Base-by-base conservation (phyloP, 2,329 filamentous ascomycete genomes). In the Calonectria henricotiae region DNA sequence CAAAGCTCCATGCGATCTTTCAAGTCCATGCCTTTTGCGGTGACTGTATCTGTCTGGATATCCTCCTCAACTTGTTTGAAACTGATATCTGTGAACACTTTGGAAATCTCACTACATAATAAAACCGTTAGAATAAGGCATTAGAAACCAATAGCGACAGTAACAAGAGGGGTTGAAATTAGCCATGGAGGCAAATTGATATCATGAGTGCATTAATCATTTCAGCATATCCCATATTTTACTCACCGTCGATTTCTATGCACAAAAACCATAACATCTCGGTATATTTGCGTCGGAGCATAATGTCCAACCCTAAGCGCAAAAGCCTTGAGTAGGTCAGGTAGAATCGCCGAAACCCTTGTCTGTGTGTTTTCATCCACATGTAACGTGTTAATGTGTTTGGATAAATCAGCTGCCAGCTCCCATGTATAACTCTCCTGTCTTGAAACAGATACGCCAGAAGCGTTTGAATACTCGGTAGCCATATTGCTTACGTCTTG, bases 221-320 rank as follows among this genome's bases (percentile, higher is more conserved):
- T n/a, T 3, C 2, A 6, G 6, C 23, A 5, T 5, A n/a, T 9
- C n/a, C 23, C 3, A 4, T 17, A 20, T 4, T 65, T 23, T n/a
- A 32, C 65, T 63, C 12, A 62, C 65, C 58, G 7, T 25, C 58
- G 32, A 58, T 68, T 11, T n/a, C 4, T 63, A 20, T 68, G 58
- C 4, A 68, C 58, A 30, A 62, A 63, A 2, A 13, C 23, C 54
- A 69, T 66, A 15, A 54, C 30, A 25, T 69, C 67, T 32, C 62
- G 54, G 25, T 66, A 46, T 35, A 66, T 62, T 58, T 47, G 46
- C 5, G 44, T 58, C 6, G 54, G 20, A 5, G 61, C 55, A 25
- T 55, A 6, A 9, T 46, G n/a, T 4, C 62, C 62, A 35, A 69
- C 25, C 9, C 37, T 46, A 1, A 66, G 30, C 1, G 67, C 67